Conservation (phyloP, 495 filamentous ascomycete species). For the Xylaria venustula region DNA sequence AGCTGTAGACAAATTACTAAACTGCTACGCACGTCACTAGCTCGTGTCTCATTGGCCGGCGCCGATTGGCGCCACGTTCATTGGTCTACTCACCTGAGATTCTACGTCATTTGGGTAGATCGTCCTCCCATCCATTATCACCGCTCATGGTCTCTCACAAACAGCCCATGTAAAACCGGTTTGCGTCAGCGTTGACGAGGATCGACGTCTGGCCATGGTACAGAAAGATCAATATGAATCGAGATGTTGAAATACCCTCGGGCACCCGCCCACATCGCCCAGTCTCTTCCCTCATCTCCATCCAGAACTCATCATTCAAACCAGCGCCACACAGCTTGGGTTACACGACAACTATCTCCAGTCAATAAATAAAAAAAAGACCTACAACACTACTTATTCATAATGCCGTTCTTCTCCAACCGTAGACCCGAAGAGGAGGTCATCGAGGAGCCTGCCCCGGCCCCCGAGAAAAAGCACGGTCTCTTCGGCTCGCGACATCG, state of each 20-base stretch:
- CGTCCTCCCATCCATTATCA: background rate
- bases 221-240: background rate
- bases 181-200: background rate
- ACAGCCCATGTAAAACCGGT: background rate
- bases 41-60: constrained; percentile 6
- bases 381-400: constrained; percentile 14
- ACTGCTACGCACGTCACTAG: background rate
- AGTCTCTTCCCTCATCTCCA: background rate
- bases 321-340: background rate
- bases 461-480: constrained; percentile 36
- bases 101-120: constrained; percentile 12
- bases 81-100: constrained; percentile 3
- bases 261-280: background rate
- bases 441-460: constrained; percentile 31
- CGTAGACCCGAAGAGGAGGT: constrained; percentile 34
- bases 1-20: too few relatives aligned
- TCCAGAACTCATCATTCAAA: background rate
- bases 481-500: constrained; percentile 47
- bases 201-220: constrained; percentile 1
- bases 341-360: background rate
- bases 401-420: constrained; percentile 51
- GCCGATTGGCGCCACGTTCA: background rate
- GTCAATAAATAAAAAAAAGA: background rate
- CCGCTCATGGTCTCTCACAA: background rate
- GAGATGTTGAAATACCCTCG: constrained; percentile 8